Base-by-base conservation (phyloP, 139 green algal genomes). In the Picochlorum sp. region DNA sequence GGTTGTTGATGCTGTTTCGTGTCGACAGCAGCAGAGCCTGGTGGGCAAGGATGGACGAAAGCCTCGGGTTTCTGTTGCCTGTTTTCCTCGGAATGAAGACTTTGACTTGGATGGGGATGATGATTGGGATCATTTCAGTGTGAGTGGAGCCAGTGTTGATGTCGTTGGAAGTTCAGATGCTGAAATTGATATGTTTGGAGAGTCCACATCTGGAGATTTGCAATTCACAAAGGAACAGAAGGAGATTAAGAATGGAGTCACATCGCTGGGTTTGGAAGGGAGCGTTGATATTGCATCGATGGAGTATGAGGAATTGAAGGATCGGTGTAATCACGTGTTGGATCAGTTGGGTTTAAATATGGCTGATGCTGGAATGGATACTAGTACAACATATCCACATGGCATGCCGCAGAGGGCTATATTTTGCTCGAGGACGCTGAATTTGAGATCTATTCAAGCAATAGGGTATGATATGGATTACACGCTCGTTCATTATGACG, bases 401-500 rank as follows among this genome's bases (percentile, higher is more conserved):
- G 78, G 73, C 50, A 76, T 73, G 49, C 85, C 87, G 16, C 78
- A 92, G 63, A 71, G 90, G 6, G 90, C 80, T 23, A 90, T 97
- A 24, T 97, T 89, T 80, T 97, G 91, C 82, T 92, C 71, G 69
- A 62, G 91, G 23, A 97, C 91, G 1, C 78, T 98, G 30, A 97
- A 98, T 72, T 70, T 97, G 61, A 77, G 92, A 2, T 87, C 80
- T 56, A 96, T 96, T 67, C 84, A 89, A 63, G 84, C 82, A 15
- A 93, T 96, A 26, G 89, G 89, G 4, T 78, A 56, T 59, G 82
- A 87, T 61, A 84, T 87, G 78, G 90, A 96, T 72, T 96, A 97
- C 73, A 97, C 90, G 11, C 74, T 96, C 2, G 84, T 97, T 16
- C 85, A 97, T 67, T 97, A 97, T 63, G 81, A 97, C 60, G 91